Percentiles rank a stretch among this genome's conserved stretches.
These are phyloP conservation scores for Lasiosphaeria hispida DNA, from an alignment of 495 filamentous ascomycete genomes.

Conservation along the genomic window DNA sequence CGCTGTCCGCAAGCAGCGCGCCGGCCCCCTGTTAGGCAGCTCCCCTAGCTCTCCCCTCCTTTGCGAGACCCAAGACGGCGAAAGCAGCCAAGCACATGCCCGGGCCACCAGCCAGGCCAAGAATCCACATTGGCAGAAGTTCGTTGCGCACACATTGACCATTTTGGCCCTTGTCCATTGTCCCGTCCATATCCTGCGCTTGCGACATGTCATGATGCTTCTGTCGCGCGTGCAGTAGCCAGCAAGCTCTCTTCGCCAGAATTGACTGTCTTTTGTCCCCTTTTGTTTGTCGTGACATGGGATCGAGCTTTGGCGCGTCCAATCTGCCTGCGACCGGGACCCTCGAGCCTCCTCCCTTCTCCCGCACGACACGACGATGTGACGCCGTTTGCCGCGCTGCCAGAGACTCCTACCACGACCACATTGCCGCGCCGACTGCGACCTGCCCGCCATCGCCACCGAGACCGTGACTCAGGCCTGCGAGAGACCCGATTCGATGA, in stretches of 20 bases:
- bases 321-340: constrained; percentile 9
- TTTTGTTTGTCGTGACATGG: constrained; percentile 22
- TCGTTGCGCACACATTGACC: constrained; percentile 29
- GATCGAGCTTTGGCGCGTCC: constrained; percentile 17
- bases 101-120: constrained; percentile 6
- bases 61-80: background rate
- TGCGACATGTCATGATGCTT: constrained; percentile 21
- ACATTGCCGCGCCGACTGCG: constrained; percentile 6
- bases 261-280: constrained; percentile 7
- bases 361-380: constrained; percentile 28
- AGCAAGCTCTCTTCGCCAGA: background rate
- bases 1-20: constrained; percentile 11
- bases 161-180: constrained; percentile 18
- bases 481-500: constrained; percentile 15
- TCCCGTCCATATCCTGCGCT: constrained; percentile 12
- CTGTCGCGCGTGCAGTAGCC: constrained; percentile 19
- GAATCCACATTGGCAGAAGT: constrained; percentile 15
- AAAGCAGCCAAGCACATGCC: constrained; percentile 6
- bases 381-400: constrained; percentile 21
- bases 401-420: constrained; percentile 6
- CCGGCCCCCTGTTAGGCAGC: constrained; percentile 20
- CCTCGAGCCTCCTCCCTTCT: constrained; percentile 9
- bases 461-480: background rate
- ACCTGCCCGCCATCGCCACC: background rate
- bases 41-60: background rate